Conservation (phyloP, 208 protist species). For the Leptomonas seymouri region DNA sequence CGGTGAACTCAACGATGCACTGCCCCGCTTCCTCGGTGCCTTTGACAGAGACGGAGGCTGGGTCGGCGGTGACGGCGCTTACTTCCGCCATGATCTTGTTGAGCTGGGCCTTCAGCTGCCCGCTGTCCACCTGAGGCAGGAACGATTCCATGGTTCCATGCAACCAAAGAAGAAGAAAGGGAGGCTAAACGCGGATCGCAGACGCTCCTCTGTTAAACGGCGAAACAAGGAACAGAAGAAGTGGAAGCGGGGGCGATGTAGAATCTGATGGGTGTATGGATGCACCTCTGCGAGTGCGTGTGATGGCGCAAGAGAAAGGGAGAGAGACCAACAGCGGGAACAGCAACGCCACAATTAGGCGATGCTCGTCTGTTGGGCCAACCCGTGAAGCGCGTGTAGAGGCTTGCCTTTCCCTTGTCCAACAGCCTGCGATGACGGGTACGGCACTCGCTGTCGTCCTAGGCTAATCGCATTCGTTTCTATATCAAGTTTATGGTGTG, state of each 20-base stretch:
- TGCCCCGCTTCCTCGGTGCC: conserved; percentile 42
- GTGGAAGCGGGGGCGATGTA: neutral
- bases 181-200: too few relatives aligned
- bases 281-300: neutral
- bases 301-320: neutral
- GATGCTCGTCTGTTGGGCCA: too few relatives aligned
- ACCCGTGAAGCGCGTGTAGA: too few relatives aligned
- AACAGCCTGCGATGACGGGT: too few relatives aligned
- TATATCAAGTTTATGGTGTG: too few relatives aligned
- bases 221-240: neutral
- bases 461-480: too few relatives aligned
- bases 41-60: conserved; percentile 11
- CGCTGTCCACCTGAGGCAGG: conserved; percentile 17
- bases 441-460: too few relatives aligned
- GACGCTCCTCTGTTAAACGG: neutral
- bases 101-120: conserved; percentile 20
- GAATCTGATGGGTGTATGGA: too few relatives aligned
- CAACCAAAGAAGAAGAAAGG: neutral
- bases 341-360: too few relatives aligned
- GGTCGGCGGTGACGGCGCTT: conserved; percentile 8
- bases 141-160: conserved; percentile 26
- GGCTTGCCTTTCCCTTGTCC: too few relatives aligned
- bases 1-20: conserved; percentile 44
- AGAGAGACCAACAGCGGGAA: too few relatives aligned
- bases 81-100: conserved; percentile 33